Evolutionary conservation across 2,329 filamentous ascomycete genomes (phyloP), one percentile per base, ranked within the genome.

Genomic region (Xylaria sp.): DNA sequence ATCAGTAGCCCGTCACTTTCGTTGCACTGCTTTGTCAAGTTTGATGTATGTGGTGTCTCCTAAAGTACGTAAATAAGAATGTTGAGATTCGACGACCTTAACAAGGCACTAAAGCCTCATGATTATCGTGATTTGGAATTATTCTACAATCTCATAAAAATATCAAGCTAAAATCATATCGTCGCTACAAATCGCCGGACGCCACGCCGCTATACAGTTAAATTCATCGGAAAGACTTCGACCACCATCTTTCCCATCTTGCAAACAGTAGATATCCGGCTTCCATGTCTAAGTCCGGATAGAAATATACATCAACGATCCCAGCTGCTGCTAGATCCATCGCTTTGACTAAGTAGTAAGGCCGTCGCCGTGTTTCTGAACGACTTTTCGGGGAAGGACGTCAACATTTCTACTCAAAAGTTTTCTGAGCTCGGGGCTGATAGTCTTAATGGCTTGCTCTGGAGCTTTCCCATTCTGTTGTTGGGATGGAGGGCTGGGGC

Each of bases 391-490:
- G 1, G 77, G 76, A 4, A 79, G 64, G 5, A 76, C 68, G 33
- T 79, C 77, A 7, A 79, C 73, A 10, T 75, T 69, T 42, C 81
- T 80, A 71, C 83, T 88, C 48, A 89, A 75, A 48, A 89, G 74
- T 68, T 82, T 83, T 58, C 87, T 81, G 71, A 89, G 77, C 76
- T 89, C 87, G 0, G 87, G 86, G 2, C 86, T 88, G 59, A 89
- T 88, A 15, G 87, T 80, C 75, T 83, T 86, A 49, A 81, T 77
- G 9, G 78, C 73, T 63, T 79, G 69, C 17, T 78, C 81, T n/a
- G 77, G 75, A 11, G 77, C 78, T 62, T 83, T 83, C 17, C 79
- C 82, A 59, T 71, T 76, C 44, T 67, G 68, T 65, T 61, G 64
- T 42, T 64, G 67, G 17, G 70, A 13, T n/a, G 73, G 15, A 40